Conservation (phyloP, 257 asterid species). For the Nicotiana otophora region DNA sequence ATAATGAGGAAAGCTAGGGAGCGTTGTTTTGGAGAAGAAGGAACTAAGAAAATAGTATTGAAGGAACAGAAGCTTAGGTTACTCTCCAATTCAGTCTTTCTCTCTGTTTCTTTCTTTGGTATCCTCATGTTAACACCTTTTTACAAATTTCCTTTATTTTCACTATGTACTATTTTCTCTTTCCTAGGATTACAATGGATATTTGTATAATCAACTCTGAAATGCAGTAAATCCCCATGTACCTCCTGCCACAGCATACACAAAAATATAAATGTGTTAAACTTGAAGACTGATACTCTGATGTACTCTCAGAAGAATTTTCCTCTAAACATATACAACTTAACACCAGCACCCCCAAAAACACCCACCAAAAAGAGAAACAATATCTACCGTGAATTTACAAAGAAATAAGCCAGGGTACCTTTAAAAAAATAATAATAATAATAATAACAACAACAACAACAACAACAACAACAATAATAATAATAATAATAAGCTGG, state of each 20-base stretch:
- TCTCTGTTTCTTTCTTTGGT: not conserved
- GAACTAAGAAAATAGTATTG: not conserved
- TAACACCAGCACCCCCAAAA: not conserved
- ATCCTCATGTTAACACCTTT: not conserved
- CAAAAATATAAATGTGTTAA: not conserved
- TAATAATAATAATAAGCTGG: not conserved
- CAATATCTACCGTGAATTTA: not conserved
- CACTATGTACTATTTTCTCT: not conserved
- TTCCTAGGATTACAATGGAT: not conserved
- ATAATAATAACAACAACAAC: not conserved
- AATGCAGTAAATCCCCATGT: not conserved
- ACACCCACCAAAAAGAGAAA: not conserved
- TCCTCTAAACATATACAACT: not conserved
- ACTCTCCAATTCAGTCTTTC: not conserved
- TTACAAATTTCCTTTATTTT: not conserved
- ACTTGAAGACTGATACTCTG: not conserved
- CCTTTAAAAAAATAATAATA: conserved; percentile 35
- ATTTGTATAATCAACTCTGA: not conserved
- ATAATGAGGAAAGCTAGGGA: not conserved
- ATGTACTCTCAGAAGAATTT: not conserved
- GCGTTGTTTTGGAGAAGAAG: not conserved
- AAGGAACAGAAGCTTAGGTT: not conserved
- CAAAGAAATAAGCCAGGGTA: conserved; percentile 19
- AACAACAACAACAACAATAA: not conserved
- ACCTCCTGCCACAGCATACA: not conserved